phyloP scores from a whole-genome alignment of 2,329 filamentous ascomycete species.

The Capronia epimyces region DNA sequence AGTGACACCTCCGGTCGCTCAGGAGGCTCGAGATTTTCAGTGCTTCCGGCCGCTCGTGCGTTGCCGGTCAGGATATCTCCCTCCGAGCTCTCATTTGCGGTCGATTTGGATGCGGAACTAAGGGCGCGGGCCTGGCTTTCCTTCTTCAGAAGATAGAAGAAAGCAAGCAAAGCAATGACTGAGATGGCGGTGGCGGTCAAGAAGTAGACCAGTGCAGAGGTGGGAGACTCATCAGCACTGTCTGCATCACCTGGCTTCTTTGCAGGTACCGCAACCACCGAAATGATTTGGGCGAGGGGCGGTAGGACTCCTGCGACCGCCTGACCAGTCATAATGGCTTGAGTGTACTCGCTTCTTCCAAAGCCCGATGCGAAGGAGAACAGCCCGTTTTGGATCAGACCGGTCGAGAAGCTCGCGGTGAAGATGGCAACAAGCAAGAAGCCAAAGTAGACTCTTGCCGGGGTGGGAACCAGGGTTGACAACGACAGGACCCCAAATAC shows the following conservation, averaged over 20 bases:
- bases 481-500: slow-evolving; percentile 73
- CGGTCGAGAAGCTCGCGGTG: slow-evolving; percentile 70
- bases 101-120: slow-evolving; percentile 16
- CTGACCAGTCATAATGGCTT: slow-evolving; percentile 94
- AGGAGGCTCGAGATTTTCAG: slow-evolving; percentile 27
- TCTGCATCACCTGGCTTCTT: slow-evolving; percentile 36
- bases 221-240: slow-evolving; percentile 48
- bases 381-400: slow-evolving; percentile 85
- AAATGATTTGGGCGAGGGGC: slow-evolving; percentile 76
- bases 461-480: slow-evolving; percentile 67
- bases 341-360: slow-evolving; percentile 79
- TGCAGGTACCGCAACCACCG: slow-evolving; percentile 63
- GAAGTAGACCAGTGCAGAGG: slow-evolving; percentile 85
- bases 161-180: slow-evolving; percentile 62
- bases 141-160: slow-evolving; percentile 64
- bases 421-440: slow-evolving; percentile 82
- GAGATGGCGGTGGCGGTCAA: slow-evolving; percentile 78
- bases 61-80: slow-evolving; percentile 23
- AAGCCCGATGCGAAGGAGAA: slow-evolving; percentile 89
- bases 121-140: slow-evolving; percentile 31
- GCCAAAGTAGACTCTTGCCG: slow-evolving; percentile 64
- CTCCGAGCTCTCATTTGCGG: slow-evolving; percentile 21
- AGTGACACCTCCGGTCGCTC: slow-evolving; percentile 53
- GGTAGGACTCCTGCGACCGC: slow-evolving; percentile 87
- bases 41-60: slow-evolving; percentile 40